Evolutionary conservation across 176 grass and related monocot species (phyloP), one percentile per base, ranked within the genome.

Genomic region (Ensete glaucum): DNA sequence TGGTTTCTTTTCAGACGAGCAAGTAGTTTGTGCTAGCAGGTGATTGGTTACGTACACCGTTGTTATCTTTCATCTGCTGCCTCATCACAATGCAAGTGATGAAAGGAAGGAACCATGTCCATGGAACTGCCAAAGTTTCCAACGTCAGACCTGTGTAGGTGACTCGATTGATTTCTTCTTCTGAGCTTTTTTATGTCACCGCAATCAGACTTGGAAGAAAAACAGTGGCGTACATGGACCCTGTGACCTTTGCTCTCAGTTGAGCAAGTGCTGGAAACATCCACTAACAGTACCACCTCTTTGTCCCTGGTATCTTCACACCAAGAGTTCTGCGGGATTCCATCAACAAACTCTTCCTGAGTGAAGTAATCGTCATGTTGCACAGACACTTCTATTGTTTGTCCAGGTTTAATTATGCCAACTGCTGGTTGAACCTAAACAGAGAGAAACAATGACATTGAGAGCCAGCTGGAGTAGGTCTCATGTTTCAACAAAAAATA

Each of bases 271-370:
- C 94, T 88, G 17, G 82, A 83, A 62, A 97, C 72, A 63, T 80
- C 91, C 76, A 93, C 64, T 67, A 23, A 78, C 49, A 97, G 81
- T 50, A 91, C 57, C 48, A 84, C 80, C 73, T 93, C 90, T 75
- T 91, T 91, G 53, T 97, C 90, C 69, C 90, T 83, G 3, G 88
- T 91, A 67, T 93, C 90, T 80, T 93, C 94, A 15, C 90, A 89
- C 94, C 94, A 93, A 85, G 82, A 93, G 53, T 87, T 93, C 73
- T 91, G 94, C 16, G 94, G 94, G 81, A 91, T 89, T 50, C 94
- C 94, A 27, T 97, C 94, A 1, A 90, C 83, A 52, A 86, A 93
- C 16, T 93, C 94, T 88, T 97, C 90, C 77, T 93, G 84, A 27
- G 83, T 86, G 77, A 87, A 93, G 24, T 89, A 92, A 23, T 93